Percentiles rank a stretch among this genome's conserved stretches.
These are phyloP conservation scores for Neospermospora avenae DNA, from an alignment of 2,329 filamentous ascomycete genomes.

Conservation along the genomic window DNA sequence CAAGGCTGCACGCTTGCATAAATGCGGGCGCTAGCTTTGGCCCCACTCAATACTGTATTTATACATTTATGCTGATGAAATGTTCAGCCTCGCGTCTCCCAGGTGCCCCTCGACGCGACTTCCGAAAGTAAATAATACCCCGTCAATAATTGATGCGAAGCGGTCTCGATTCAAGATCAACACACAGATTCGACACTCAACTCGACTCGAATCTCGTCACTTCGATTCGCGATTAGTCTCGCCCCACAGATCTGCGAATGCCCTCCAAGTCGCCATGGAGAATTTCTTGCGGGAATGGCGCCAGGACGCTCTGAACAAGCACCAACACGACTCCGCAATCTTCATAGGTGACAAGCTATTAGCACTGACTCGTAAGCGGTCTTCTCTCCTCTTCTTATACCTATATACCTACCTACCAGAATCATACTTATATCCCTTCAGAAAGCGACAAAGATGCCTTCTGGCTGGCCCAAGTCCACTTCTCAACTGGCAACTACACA, in stretches of 20 bases:
- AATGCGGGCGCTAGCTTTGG: neutral
- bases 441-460: slow-evolving; percentile 93
- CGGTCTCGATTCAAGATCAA: neutral
- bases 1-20: neutral
- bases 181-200: neutral
- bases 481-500: slow-evolving; percentile 90
- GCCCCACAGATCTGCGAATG: neutral
- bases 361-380: slow-evolving; percentile 78
- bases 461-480: slow-evolving; percentile 98
- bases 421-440: slow-evolving; percentile 39
- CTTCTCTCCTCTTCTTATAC: neutral
- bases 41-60: neutral
- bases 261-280: slow-evolving; percentile 61
- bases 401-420: neutral
- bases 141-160: too few relatives aligned
- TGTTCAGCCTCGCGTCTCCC: slow-evolving; percentile 23
- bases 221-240: neutral
- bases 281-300: slow-evolving; percentile 90
- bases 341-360: slow-evolving; percentile 97
- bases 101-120: slow-evolving; percentile 18
- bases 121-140: slow-evolving; percentile 13
- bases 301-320: slow-evolving; percentile 91
- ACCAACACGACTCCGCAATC: slow-evolving; percentile 94
- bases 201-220: neutral
- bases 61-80: neutral